These are phyloP conservation scores for Sergeia podlipaevii DNA, from an alignment of 208 protist genomes.

Conservation along the genomic window DNA sequence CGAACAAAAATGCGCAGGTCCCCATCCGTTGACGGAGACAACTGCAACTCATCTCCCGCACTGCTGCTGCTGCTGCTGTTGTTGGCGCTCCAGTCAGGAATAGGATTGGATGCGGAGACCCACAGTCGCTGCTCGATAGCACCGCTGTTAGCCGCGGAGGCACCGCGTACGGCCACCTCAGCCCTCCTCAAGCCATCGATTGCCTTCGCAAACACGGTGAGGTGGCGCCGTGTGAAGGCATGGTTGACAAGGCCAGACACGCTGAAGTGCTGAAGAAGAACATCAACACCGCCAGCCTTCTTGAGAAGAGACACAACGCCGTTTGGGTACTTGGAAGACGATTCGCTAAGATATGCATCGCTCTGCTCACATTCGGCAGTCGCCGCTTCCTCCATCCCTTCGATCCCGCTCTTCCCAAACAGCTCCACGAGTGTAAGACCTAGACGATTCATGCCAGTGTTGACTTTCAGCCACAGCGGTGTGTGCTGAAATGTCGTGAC, in stretches of 20 bases:
- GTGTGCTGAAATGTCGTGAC: constrained; percentile 29
- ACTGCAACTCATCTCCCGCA: no score
- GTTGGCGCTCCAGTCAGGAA: no score
- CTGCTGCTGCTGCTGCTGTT: no score
- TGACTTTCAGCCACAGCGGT: constrained; percentile 43
- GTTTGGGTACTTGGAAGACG: no score
- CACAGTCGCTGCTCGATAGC: constrained; percentile 39
- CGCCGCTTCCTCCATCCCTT: constrained; percentile 15
- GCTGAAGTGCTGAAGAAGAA: constrained; percentile 55
- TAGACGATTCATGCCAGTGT: constrained; percentile 54
- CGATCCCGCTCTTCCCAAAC: no score
- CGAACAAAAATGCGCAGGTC: no score
- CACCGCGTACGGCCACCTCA: constrained; percentile 43
- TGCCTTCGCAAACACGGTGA: constrained; percentile 29
- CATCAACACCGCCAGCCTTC: constrained; percentile 31
- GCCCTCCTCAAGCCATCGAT: constrained; percentile 24
- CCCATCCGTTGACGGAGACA: no score
- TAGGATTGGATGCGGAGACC: constrained; percentile 44
- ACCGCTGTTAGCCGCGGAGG: constrained; percentile 45
- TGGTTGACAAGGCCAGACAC: constrained; percentile 31
- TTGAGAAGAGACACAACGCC: constrained; percentile 24
- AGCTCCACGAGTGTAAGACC: constrained; percentile 32
- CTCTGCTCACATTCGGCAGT: no score
- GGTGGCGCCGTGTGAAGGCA: constrained; percentile 30
- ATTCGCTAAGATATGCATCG: no score